phyloP scores from a whole-genome alignment of 192 early-diverging fungal species.

The Geranomyces variabilis region DNA sequence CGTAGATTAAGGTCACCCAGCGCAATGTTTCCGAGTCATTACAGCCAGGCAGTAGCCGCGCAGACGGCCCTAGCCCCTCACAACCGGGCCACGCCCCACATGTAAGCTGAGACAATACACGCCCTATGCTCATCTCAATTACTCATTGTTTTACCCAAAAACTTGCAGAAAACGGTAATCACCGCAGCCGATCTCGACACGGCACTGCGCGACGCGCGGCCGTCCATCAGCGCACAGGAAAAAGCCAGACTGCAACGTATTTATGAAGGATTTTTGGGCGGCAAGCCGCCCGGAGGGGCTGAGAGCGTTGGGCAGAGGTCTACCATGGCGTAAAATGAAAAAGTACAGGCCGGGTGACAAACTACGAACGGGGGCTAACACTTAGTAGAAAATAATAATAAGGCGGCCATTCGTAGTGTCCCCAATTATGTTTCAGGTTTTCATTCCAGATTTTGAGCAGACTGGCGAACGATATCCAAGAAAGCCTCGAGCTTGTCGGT shows the following conservation, averaged over 20 bases:
- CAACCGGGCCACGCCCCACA: background rate
- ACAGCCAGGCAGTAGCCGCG: background rate
- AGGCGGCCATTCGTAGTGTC: too few relatives aligned
- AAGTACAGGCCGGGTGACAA: too few relatives aligned
- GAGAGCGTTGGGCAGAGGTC: constrained; percentile 9
- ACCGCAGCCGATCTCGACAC: constrained; percentile 57
- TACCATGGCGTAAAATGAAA: constrained; percentile 4
- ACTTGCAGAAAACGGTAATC: constrained; percentile 36
- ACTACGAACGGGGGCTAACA: too few relatives aligned
- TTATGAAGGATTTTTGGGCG: constrained; percentile 44
- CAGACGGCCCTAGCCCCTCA: background rate
- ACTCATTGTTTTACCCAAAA: too few relatives aligned
- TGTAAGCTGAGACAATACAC: background rate
- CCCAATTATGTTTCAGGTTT: too few relatives aligned
- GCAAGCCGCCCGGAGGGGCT: constrained; percentile 5
- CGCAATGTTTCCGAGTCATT: background rate
- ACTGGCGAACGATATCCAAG: constrained; percentile 16
- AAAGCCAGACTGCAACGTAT: constrained; percentile 56
- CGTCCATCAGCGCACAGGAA: constrained; percentile 67
- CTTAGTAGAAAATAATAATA: too few relatives aligned
- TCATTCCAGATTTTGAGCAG: background rate
- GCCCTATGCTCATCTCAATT: too few relatives aligned
- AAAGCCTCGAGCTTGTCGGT: constrained; percentile 11
- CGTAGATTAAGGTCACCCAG: background rate
- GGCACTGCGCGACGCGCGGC: constrained; percentile 60